These are phyloP conservation scores for Neolentinus lepideus DNA, from an alignment of 1,284 basidiomycete genomes.

Conservation along the genomic window DNA sequence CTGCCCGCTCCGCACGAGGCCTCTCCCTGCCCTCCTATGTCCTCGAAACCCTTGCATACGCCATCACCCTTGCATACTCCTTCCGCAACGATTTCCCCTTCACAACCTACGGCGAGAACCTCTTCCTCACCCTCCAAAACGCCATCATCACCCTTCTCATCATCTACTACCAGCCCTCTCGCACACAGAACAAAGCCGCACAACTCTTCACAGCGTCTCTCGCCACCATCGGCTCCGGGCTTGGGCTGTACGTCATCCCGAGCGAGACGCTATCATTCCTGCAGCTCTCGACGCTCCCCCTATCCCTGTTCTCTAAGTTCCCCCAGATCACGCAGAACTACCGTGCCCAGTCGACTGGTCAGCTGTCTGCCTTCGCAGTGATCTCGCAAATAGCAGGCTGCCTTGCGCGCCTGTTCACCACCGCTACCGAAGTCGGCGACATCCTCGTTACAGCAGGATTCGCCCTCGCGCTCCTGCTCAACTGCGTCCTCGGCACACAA, in stretches of 20 bases:
- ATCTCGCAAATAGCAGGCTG: conserved; percentile 80
- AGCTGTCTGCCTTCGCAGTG: conserved; percentile 86
- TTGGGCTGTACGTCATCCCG: conserved; percentile 47
- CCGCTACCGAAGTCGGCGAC: conserved; percentile 81
- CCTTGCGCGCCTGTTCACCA: conserved; percentile 86
- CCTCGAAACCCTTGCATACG: conserved; percentile 82
- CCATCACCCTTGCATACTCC: conserved; percentile 84
- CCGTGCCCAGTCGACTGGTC: conserved; percentile 72
- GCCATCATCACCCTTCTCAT: conserved; percentile 79
- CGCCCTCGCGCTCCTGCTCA: conserved; percentile 71
- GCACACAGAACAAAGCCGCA: conserved; percentile 17
- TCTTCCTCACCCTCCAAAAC: conserved; percentile 85
- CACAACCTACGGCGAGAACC: conserved; percentile 92
- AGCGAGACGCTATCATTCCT: conserved; percentile 49
- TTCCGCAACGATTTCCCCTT: conserved; percentile 82
- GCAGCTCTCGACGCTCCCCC: conserved; percentile 76
- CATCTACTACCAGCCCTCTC: conserved; percentile 45
- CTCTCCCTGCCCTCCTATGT: conserved; percentile 77
- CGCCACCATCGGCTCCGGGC: conserved; percentile 30
- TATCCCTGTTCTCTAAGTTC: conserved; percentile 81
- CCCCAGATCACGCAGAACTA: conserved; percentile 83
- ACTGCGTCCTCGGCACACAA: conserved; percentile 74
- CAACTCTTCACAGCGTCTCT: conserved; percentile 32
- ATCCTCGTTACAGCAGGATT: conserved; percentile 74
- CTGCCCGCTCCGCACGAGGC: conserved; percentile 72